Evolutionary conservation across 495 filamentous ascomycete species (phyloP).

Genomic region (Chaetomium fimeti): DNA sequence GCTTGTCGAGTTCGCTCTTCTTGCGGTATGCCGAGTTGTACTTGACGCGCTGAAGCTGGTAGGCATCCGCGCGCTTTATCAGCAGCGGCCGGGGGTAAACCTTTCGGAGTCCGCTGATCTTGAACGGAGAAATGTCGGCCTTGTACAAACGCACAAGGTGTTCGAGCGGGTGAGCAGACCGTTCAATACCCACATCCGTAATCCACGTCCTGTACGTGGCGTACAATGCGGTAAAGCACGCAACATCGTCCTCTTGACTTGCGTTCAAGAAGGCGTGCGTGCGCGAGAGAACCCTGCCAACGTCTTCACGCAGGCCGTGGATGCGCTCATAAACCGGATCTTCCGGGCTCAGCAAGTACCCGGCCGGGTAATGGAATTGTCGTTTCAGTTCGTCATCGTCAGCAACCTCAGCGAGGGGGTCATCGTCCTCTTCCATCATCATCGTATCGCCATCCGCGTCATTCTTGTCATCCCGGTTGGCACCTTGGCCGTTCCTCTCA

Average conservation of each 20-base stretch:
- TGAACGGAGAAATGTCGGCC: constrained; percentile 86
- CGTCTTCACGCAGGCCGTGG: constrained; percentile 73
- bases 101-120: constrained; percentile 88
- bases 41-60: constrained; percentile 87
- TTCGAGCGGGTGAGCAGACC: constrained; percentile 91
- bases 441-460: constrained; percentile 46
- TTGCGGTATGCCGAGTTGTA: constrained; percentile 87
- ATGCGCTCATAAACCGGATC: constrained; percentile 65
- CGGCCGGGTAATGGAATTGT: constrained; percentile 79
- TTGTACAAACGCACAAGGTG: constrained; percentile 75
- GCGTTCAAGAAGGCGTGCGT: constrained; percentile 80
- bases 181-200: constrained; percentile 92
- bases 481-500: constrained; percentile 32
- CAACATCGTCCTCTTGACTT: constrained; percentile 92
- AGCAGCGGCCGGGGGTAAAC: constrained; percentile 87
- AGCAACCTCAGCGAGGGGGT: constrained; percentile 62
- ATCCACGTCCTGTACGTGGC: constrained; percentile 95
- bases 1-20: constrained; percentile 79
- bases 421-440: constrained; percentile 61
- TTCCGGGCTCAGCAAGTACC: constrained; percentile 70
- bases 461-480: constrained; percentile 41
- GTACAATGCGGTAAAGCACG: constrained; percentile 90
- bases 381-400: constrained; percentile 82
- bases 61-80: constrained; percentile 85
- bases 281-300: constrained; percentile 75